phyloP scores from a whole-genome alignment of 768 basidiomycete species.

The Infundibulicybe gibba region DNA sequence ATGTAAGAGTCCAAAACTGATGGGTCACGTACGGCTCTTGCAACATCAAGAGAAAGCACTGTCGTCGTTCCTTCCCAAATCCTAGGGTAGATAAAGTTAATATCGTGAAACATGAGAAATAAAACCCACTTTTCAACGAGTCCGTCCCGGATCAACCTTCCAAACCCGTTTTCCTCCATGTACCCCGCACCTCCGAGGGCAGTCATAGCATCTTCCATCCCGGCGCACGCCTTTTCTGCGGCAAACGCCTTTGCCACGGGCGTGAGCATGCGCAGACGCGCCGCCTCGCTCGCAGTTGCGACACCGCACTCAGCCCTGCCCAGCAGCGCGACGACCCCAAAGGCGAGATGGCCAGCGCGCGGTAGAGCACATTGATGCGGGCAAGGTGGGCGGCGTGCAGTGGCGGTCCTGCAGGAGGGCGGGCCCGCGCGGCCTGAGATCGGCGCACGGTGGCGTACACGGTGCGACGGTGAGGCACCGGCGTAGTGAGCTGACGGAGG shows the following conservation, averaged over 20 bases:
- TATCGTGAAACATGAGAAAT: background rate
- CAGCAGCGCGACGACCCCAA: constrained; percentile 55
- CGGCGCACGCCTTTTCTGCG: constrained; percentile 56
- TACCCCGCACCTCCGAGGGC: constrained; percentile 76
- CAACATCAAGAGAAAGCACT: constrained; percentile 66
- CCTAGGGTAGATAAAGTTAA: constrained; percentile 17
- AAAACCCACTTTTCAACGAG: constrained; percentile 60
- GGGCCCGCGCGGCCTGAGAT: constrained; percentile 49
- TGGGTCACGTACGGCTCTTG: constrained; percentile 48
- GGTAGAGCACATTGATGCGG: constrained; percentile 55
- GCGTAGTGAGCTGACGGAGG: constrained; percentile 52
- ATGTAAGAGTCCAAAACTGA: constrained; percentile 41
- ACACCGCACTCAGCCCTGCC: constrained; percentile 59
- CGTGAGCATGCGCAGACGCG: constrained; percentile 59
- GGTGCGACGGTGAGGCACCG: constrained; percentile 62
- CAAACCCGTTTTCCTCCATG: constrained; percentile 80
- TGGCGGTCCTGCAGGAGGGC: constrained; percentile 49
- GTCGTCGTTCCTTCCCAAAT: constrained; percentile 81
- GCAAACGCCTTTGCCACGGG: constrained; percentile 70
- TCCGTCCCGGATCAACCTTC: constrained; percentile 62
- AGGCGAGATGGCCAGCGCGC: constrained; percentile 62
- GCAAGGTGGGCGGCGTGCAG: constrained; percentile 68
- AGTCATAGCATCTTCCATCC: constrained; percentile 74
- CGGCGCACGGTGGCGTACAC: constrained; percentile 59
- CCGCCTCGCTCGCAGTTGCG: constrained; percentile 44